Conservation (phyloP, 495 filamentous ascomycete species). For the Parachaetomium inaequale region DNA sequence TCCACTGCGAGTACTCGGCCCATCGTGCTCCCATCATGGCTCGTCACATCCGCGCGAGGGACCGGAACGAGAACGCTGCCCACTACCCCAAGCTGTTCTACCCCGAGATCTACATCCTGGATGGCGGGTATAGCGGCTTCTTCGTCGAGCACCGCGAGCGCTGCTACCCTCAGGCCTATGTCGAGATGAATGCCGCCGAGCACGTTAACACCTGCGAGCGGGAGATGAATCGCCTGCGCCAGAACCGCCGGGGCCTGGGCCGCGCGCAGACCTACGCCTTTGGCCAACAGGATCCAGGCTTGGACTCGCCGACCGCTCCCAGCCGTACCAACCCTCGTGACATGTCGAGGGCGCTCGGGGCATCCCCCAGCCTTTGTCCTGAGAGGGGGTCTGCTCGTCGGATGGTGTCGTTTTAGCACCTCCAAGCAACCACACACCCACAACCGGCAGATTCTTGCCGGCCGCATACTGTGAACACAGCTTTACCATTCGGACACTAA, state of each 20-base stretch:
- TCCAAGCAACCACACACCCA: background rate
- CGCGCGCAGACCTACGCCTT: slow-evolving; percentile 95
- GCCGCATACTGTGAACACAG: slow-evolving; percentile 5
- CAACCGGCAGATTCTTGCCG: background rate
- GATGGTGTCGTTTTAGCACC: slow-evolving; percentile 65
- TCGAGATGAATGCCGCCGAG: slow-evolving; percentile 88
- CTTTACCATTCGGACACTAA: background rate
- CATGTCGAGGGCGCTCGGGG: slow-evolving; percentile 51
- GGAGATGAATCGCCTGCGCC: slow-evolving; percentile 79
- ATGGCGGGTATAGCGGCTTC: slow-evolving; percentile 94
- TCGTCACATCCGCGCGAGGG: slow-evolving; percentile 77
- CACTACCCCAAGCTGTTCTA: slow-evolving; percentile 84
- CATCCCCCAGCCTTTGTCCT: slow-evolving; percentile 48
- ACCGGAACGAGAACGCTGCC: slow-evolving; percentile 77
- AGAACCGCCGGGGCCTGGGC: slow-evolving; percentile 74
- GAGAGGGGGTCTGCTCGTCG: slow-evolving; percentile 59
- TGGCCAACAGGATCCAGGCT: slow-evolving; percentile 56
- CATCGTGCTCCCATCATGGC: slow-evolving; percentile 98
- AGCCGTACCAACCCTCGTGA: slow-evolving; percentile 47
- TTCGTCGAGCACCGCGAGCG: slow-evolving; percentile 70
- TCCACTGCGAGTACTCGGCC: slow-evolving; percentile 98
- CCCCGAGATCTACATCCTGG: slow-evolving; percentile 93
- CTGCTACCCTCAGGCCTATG: slow-evolving; percentile 91
- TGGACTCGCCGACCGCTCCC: slow-evolving; percentile 75
- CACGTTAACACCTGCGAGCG: slow-evolving; percentile 89